A percentile compares a stretch with the other conserved stretches of the same genome.
These are phyloP conservation scores for Solanum hybrid DNA, from an alignment of 305 asterid genomes.

Conservation along the genomic window DNA sequence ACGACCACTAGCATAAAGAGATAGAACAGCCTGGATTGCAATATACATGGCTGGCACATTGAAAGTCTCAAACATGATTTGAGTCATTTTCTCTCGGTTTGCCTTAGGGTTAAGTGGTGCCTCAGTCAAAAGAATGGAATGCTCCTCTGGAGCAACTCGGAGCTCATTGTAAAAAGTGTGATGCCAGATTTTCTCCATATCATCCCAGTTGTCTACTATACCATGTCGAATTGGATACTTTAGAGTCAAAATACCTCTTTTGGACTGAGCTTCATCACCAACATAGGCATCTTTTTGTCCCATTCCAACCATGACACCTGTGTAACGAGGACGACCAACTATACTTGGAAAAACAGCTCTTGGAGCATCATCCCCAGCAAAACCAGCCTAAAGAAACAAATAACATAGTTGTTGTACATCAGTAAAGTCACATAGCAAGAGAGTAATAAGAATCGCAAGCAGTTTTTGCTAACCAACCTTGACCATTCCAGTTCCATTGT, in stretches of 20 bases:
- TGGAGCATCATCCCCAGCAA: constrained; percentile 39
- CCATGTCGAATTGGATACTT: constrained; percentile 35
- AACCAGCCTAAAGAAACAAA: constrained; percentile 21
- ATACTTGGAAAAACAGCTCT: constrained; percentile 34
- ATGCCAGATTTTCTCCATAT: constrained; percentile 38
- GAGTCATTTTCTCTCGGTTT: constrained; percentile 32
- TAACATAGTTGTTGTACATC: neutral
- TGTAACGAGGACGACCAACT: constrained; percentile 28
- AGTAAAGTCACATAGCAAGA: neutral
- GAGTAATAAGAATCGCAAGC: neutral
- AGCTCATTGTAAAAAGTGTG: constrained; percentile 33
- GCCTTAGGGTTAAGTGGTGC: constrained; percentile 37
- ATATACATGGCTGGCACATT: constrained; percentile 38
- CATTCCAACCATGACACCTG: constrained; percentile 35
- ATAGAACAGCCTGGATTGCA: constrained; percentile 35
- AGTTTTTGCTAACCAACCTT: constrained; percentile 12
- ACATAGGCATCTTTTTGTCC: constrained; percentile 35
- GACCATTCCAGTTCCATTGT: constrained; percentile 35
- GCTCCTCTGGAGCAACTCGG: constrained; percentile 32
- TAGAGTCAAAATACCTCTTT: constrained; percentile 32
- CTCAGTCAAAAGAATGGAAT: constrained; percentile 29
- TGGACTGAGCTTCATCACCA: constrained; percentile 36
- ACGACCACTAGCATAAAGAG: constrained; percentile 40
- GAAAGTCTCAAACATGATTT: constrained; percentile 34
- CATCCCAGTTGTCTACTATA: constrained; percentile 34